Percentiles rank a stretch among this genome's conserved stretches.
phyloP scores from a whole-genome alignment of 352 stramenopile species.

The Phytophthora citrophthora region DNA sequence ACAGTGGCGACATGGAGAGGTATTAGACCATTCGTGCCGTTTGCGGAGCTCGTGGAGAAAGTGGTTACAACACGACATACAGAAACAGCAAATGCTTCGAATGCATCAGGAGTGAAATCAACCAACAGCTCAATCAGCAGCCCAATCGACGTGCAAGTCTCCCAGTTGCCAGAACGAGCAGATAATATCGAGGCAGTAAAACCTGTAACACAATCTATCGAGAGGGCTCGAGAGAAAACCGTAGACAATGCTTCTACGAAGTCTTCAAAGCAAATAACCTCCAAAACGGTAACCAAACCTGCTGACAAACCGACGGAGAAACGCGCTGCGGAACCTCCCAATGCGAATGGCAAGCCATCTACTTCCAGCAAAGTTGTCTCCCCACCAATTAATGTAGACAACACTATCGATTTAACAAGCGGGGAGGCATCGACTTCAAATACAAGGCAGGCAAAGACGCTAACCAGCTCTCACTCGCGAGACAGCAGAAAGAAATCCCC shows the following conservation, averaged over 20 bases:
- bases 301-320: constrained; percentile 7
- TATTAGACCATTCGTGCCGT: constrained; percentile 48
- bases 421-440: constrained; percentile 14
- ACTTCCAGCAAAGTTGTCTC: constrained; percentile 5
- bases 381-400: constrained; percentile 17
- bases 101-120: constrained; percentile 1
- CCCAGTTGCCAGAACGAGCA: constrained; percentile 2
- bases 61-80: constrained; percentile 29
- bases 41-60: constrained; percentile 46
- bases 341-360: neutral
- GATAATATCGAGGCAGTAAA: constrained; percentile 14
- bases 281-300: constrained; percentile 6
- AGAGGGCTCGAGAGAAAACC: constrained; percentile 4
- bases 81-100: constrained; percentile 15
- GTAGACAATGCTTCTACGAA: neutral
- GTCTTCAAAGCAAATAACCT: neutral
- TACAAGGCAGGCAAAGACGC: constrained; percentile 2
- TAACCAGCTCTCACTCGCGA: constrained; percentile 6
- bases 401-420: constrained; percentile 29
- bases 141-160: constrained; percentile 7
- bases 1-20: constrained; percentile 44
- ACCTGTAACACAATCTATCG: constrained; percentile 1
- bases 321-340: constrained; percentile 9
- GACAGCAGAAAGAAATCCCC: constrained; percentile 15
- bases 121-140: neutral